Evolutionary conservation across 176 grass and related monocot genomes (phyloP).

Genomic region (Phoenix roebelenii): DNA sequence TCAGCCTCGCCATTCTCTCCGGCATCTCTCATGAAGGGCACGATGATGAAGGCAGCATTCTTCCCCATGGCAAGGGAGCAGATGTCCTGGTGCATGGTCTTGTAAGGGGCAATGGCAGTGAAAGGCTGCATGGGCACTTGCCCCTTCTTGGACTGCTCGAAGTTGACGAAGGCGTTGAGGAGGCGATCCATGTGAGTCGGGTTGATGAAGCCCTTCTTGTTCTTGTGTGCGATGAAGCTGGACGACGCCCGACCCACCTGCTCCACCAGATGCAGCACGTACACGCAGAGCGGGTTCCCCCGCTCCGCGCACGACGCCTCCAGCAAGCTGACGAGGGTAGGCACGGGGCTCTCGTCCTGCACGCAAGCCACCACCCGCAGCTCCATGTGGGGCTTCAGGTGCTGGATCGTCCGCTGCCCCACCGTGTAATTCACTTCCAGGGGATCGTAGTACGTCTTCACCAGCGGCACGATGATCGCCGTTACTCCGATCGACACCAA

Average conservation of each 20-base stretch:
- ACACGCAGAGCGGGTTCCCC: not conserved
- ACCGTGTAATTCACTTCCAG: not conserved
- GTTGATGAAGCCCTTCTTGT: conserved; percentile 22
- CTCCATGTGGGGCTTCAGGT: conserved; percentile 10
- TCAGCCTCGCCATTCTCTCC: conserved; percentile 2
- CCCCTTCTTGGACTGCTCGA: conserved; percentile 19
- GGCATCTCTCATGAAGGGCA: conserved; percentile 24
- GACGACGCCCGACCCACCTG: conserved; percentile 12
- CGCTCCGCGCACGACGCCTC: conserved; percentile 11
- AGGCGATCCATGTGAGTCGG: conserved; percentile 2
- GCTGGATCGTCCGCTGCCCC: conserved; percentile 7
- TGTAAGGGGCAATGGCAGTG: conserved; percentile 26
- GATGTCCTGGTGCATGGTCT: conserved; percentile 33
- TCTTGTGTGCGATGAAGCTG: conserved; percentile 22
- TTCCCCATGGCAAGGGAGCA: conserved; percentile 26
- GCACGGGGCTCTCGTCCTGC: conserved; percentile 13
- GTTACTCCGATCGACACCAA: not conserved
- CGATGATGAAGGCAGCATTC: conserved; percentile 18
- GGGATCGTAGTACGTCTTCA: conserved; percentile 18
- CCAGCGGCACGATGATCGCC: conserved; percentile 9
- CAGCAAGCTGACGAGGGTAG: conserved; percentile 9
- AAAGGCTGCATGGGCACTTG: conserved; percentile 16
- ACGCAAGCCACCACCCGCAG: conserved; percentile 10
- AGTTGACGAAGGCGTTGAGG: conserved; percentile 14
- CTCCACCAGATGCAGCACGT: conserved; percentile 25